Percentiles rank a stretch among this genome's conserved stretches.
Evolutionary conservation across 75 land plant species (phyloP).

Genomic region (Ceratopteris richardii): DNA sequence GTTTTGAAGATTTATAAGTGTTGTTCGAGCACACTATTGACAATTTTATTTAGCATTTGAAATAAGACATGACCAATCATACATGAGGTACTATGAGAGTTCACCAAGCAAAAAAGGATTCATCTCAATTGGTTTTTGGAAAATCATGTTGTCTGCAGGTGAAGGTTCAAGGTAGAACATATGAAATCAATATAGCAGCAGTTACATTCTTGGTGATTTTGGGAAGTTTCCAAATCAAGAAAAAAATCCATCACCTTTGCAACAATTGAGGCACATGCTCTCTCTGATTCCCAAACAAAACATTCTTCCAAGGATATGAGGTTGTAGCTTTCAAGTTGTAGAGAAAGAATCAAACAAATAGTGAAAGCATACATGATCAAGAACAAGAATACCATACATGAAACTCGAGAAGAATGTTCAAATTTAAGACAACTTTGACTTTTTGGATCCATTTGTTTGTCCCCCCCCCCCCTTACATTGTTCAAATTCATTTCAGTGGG

Average conservation of each 20-base stretch:
- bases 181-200: no score
- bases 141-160: no score
- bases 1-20: no score
- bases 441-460: slow-evolving; percentile 4
- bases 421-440: slow-evolving; percentile 7
- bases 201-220: neutral
- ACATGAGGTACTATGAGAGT: no score
- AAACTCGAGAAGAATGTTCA: slow-evolving; percentile 7
- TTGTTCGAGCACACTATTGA: no score
- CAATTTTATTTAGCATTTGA: no score
- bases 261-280: neutral
- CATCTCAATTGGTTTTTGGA: no score
- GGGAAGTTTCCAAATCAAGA: neutral
- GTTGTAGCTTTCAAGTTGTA: neutral
- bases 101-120: no score
- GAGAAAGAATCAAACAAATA: slow-evolving; percentile 5
- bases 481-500: slow-evolving; percentile 4
- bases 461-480: slow-evolving; percentile 4
- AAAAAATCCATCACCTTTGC: neutral
- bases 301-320: slow-evolving; percentile 9
- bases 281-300: neutral
- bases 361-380: slow-evolving; percentile 10
- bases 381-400: slow-evolving; percentile 6
- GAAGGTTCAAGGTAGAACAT: no score
- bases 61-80: no score